A percentile compares a stretch with the other conserved stretches of the same genome.
Evolutionary conservation across 441 rosid species (phyloP).

Genomic region (Gossypium aridum): DNA sequence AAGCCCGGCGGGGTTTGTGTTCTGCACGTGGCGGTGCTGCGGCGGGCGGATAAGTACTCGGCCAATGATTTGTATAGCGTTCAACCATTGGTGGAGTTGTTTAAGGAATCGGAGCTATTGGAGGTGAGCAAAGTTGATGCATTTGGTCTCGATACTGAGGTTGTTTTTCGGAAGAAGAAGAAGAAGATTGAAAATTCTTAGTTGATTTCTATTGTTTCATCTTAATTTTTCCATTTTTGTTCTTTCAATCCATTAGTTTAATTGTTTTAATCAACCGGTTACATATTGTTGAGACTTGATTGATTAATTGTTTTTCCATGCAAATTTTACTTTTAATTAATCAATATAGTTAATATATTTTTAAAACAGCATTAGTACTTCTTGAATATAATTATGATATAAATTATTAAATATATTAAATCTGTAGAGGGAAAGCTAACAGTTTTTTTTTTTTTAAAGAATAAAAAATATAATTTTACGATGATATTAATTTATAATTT

Average conservation of each 20-base stretch:
- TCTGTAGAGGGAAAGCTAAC: too few relatives aligned
- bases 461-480: too few relatives aligned
- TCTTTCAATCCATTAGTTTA: not conserved
- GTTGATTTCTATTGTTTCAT: conserved; percentile 7
- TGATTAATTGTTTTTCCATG: too few relatives aligned
- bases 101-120: conserved; percentile 50
- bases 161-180: conserved; percentile 53
- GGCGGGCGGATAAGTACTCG: conserved; percentile 74
- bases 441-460: too few relatives aligned
- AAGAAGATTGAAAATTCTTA: conserved; percentile 11
- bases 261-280: not conserved
- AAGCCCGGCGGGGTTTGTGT: conserved; percentile 65
- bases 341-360: too few relatives aligned
- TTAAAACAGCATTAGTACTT: too few relatives aligned
- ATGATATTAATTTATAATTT: too few relatives aligned
- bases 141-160: conserved; percentile 88
- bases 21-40: conserved; percentile 62
- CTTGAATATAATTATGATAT: too few relatives aligned
- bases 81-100: conserved; percentile 46
- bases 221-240: not conserved
- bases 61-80: conserved; percentile 71
- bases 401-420: too few relatives aligned
- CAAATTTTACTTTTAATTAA: too few relatives aligned
- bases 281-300: too few relatives aligned
- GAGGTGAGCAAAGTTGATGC: conserved; percentile 69